A percentile compares a stretch with the other conserved stretches of the same genome.
Evolutionary conservation across 2,329 filamentous ascomycete species (phyloP).

Genomic region (Endoconidiophora laricicola): DNA sequence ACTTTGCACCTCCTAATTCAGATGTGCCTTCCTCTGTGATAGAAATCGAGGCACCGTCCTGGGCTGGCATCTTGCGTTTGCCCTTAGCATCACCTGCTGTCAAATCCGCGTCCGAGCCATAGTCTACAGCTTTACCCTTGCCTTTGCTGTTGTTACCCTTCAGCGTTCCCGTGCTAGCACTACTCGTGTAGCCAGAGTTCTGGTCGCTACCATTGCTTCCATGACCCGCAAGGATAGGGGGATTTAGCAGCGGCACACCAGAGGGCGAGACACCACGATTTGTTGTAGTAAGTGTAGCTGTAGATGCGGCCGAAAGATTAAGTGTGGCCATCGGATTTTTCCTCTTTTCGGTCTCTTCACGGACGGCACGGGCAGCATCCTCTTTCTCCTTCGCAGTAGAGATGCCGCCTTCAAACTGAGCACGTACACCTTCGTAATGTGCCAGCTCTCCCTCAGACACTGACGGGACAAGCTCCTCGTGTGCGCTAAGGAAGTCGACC

Average conservation of each 20-base stretch:
- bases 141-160: constrained; percentile 12
- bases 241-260: constrained; percentile 13
- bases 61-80: constrained; percentile 30
- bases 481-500: constrained; percentile 68
- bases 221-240: background rate
- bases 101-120: constrained; percentile 17
- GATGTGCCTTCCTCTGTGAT: background rate
- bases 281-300: too few species aligned
- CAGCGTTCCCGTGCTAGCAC: constrained; percentile 8
- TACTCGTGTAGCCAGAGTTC: constrained; percentile 7
- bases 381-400: constrained; percentile 21
- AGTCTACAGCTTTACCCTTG: background rate
- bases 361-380: constrained; percentile 24
- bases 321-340: too few species aligned
- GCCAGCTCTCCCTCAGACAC: constrained; percentile 83
- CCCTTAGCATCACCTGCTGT: constrained; percentile 28
- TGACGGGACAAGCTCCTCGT: constrained; percentile 77
- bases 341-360: background rate
- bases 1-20: constrained; percentile 22
- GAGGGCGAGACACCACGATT: constrained; percentile 15
- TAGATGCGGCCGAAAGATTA: too few species aligned
- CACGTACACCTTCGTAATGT: constrained; percentile 76
- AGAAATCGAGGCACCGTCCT: background rate
- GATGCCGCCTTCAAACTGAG: constrained; percentile 54
- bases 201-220: background rate